Percentiles rank a stretch among this genome's conserved stretches.
Conservation (phyloP, 2,329 filamentous ascomycete species). For the Chrysoporthe cubensis region DNA sequence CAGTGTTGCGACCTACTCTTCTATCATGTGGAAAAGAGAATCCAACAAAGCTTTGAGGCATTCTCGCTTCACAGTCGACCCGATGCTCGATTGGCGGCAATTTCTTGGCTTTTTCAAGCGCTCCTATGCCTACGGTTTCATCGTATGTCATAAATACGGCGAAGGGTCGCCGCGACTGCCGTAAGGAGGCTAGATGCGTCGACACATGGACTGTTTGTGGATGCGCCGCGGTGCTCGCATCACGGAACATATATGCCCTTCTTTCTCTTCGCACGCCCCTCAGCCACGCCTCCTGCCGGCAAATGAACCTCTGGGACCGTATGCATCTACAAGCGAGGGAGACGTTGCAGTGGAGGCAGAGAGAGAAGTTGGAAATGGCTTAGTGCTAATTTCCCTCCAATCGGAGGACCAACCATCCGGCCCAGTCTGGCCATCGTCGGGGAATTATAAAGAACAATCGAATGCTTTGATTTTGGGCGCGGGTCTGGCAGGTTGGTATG, state of each 20-base stretch:
- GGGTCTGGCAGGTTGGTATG: neutral
- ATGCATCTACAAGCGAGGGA: neutral
- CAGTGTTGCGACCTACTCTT: neutral
- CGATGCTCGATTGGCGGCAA: conserved; percentile 2
- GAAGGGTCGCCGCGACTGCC: neutral
- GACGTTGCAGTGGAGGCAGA: neutral
- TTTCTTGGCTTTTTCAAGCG: neutral
- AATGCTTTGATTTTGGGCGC: neutral
- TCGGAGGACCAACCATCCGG: neutral
- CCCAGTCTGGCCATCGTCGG: neutral
- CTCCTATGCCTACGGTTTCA: neutral
- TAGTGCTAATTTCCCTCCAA: conserved; percentile 7
- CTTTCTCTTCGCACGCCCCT: neutral
- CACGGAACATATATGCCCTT: neutral
- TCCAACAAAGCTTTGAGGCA: fast-evolving
- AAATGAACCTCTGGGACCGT: neutral
- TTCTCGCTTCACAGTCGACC: neutral
- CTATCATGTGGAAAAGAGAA: neutral
- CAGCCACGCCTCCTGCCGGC: neutral
- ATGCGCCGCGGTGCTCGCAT: neutral
- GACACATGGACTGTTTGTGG: neutral
- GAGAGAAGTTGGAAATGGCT: neutral
- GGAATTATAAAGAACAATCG: neutral
- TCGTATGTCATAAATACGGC: neutral
- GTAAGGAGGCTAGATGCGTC: neutral